These are phyloP conservation scores for Lyophyllum atratum DNA, from an alignment of 768 basidiomycete genomes.

Conservation along the genomic window DNA sequence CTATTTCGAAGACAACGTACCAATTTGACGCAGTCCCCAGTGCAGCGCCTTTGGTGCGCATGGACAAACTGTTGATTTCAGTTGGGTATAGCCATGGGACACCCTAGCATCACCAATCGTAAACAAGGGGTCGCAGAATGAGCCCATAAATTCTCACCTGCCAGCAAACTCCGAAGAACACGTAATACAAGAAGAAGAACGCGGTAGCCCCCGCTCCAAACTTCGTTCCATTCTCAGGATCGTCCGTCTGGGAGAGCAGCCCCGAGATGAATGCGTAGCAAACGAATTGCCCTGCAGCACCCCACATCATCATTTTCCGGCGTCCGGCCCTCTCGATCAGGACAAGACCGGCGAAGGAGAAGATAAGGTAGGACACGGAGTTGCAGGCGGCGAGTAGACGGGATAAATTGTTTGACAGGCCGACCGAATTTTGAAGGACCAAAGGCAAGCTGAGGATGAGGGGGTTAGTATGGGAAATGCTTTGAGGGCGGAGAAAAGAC, in stretches of 20 bases:
- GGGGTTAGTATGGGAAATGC: neutral
- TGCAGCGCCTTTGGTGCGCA: conserved; percentile 53
- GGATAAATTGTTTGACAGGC: conserved; percentile 48
- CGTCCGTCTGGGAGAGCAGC: conserved; percentile 37
- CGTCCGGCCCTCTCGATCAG: conserved; percentile 51
- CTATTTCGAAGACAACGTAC: conserved; percentile 24
- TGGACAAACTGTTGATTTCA: conserved; percentile 51
- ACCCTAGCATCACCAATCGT: conserved; percentile 27
- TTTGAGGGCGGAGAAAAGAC: conserved; percentile 4
- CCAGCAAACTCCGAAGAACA: conserved; percentile 56
- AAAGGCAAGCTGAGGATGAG: conserved; percentile 38
- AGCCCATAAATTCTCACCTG: conserved; percentile 34
- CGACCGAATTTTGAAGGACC: conserved; percentile 52
- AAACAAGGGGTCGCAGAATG: neutral
- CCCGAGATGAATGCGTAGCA: conserved; percentile 48
- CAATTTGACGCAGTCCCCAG: conserved; percentile 51
- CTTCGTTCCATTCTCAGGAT: conserved; percentile 29
- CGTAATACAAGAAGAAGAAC: conserved; percentile 53
- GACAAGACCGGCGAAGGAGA: conserved; percentile 46
- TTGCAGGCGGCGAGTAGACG: conserved; percentile 54
- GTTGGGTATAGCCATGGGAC: conserved; percentile 54
- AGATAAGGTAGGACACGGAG: conserved; percentile 49
- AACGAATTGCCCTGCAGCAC: conserved; percentile 49
- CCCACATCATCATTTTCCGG: conserved; percentile 55
- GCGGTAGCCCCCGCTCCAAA: conserved; percentile 47